Conservation (phyloP, 805 yeast genomes). For the Candida yuanshanica region DNA sequence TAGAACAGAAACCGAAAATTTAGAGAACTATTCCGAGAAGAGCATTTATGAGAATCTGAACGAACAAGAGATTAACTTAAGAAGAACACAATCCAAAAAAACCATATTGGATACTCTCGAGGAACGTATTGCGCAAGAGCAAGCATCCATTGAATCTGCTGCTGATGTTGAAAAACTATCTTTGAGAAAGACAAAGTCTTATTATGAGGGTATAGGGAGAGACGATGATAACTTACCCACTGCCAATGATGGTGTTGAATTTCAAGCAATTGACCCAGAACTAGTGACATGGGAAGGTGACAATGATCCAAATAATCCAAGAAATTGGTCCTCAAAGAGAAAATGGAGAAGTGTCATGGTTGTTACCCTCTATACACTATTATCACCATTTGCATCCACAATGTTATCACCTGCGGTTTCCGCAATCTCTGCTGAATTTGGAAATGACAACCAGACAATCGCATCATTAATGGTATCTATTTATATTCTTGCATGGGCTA, state of each 20-base stretch:
- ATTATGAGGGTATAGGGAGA: conserved; percentile 15
- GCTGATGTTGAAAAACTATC: conserved; percentile 3
- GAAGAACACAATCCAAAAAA: conserved; percentile 38
- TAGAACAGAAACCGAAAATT: conserved; percentile 5
- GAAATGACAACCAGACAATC: conserved; percentile 34
- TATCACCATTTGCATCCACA: conserved; percentile 60
- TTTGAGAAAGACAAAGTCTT: conserved; percentile 8
- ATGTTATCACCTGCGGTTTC: conserved; percentile 56
- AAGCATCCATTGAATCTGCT: conserved; percentile 4
- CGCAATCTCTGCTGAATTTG: conserved; percentile 39
- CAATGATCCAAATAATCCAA: conserved; percentile 56
- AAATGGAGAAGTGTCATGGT: conserved; percentile 41
- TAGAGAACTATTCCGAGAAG: conserved; percentile 16
- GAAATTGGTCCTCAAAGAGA: conserved; percentile 46
- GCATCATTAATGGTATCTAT: conserved; percentile 48
- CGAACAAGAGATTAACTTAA: conserved; percentile 32
- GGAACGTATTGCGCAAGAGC: conserved; percentile 20
- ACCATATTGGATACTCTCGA: conserved; percentile 36
- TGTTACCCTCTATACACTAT: conserved; percentile 49
- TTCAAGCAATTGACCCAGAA: conserved; percentile 53
- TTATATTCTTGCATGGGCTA: conserved; percentile 59
- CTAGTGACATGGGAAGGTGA: conserved; percentile 63
- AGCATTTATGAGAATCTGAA: conserved; percentile 35
- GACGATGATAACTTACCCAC: conserved; percentile 27
- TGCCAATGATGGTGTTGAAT: conserved; percentile 45